Evolutionary conservation across 2,329 filamentous ascomycete genomes (phyloP), one percentile per base, ranked within the genome.

Genomic region (Colletotrichum sp.): DNA sequence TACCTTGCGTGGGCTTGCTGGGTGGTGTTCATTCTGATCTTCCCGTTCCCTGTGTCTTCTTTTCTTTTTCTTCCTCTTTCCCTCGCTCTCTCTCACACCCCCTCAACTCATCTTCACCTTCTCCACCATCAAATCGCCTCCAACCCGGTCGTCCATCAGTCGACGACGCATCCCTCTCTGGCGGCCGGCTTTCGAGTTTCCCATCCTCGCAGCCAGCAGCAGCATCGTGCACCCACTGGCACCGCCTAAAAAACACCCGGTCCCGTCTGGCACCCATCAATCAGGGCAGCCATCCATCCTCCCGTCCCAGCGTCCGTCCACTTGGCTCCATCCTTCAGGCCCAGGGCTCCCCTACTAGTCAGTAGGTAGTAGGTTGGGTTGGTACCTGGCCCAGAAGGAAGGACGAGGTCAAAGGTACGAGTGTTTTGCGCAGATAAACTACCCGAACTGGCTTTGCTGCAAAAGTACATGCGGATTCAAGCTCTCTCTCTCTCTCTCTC

Each of bases 31-130:
- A 64, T 18, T 44, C 77, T 79, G 78, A 78, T 77, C 79, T 79
- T 79, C 79, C 77, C 78, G 77, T 77, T 78, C 78, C 80, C 77
- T 79, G 80, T 78, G 78, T 79, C 80, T 81, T 81, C 80, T 81
- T 59, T 59, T 12, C 15, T 59, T 59, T 59, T 59, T 30, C 26
- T 3, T 30, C 26, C 26, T 84, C 83, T 77, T 79, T 83, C 83
- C 78, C 81, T 84, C 49, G 30, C 59, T 55, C 59, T 34, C 59
- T 34, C 36, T 82, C 82, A 79, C 79, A 79, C 77, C 72, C 76
- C 78, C 80, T 59, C 21, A 59, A 28, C 21, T 16, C 26, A 59
- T 64, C 62, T 28, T 64, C 59, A 62, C 13, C 59, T 26, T 39
- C 62, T 64, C 62, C 30, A 34, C 62, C 34, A 18, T 64, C 62